These are phyloP conservation scores for Fusarium brachygibbosum DNA, from an alignment of 2,329 filamentous ascomycete species.

Conservation along the genomic window DNA sequence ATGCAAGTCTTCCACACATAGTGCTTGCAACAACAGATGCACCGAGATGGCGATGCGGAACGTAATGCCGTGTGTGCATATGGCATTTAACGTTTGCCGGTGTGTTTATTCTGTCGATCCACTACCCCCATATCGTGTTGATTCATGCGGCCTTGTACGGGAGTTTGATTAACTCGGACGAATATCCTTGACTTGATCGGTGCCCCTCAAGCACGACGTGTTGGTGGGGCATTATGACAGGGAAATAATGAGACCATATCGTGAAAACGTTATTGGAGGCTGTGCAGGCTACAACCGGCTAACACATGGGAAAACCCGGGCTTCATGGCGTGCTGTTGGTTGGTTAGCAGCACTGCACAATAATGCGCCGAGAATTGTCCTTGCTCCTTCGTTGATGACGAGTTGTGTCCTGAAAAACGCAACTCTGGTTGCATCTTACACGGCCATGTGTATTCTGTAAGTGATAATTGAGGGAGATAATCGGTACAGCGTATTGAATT, in stretches of 20 bases:
- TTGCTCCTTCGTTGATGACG: background rate
- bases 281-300: background rate
- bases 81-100: conserved; percentile 21
- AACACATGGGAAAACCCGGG: background rate
- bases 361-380: background rate
- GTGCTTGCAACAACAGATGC: conserved; percentile 7
- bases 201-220: conserved; percentile 17
- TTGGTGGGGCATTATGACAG: conserved; percentile 3
- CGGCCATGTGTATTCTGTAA: background rate
- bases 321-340: background rate
- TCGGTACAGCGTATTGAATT: background rate
- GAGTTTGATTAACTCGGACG: conserved; percentile 42
- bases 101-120: conserved; percentile 31
- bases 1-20: background rate
- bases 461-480: background rate
- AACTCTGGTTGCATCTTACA: conserved; percentile 4
- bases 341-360: background rate
- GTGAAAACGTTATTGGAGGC: conserved; percentile 6
- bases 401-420: conserved; percentile 1
- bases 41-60: conserved; percentile 40
- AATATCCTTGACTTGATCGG: conserved; percentile 23
- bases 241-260: conserved; percentile 11
- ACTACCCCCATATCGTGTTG: conserved; percentile 6
- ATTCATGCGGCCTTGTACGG: conserved; percentile 15
- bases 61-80: conserved; percentile 42